Conservation (phyloP, 441 rosid genomes). For the Iberis amara region DNA sequence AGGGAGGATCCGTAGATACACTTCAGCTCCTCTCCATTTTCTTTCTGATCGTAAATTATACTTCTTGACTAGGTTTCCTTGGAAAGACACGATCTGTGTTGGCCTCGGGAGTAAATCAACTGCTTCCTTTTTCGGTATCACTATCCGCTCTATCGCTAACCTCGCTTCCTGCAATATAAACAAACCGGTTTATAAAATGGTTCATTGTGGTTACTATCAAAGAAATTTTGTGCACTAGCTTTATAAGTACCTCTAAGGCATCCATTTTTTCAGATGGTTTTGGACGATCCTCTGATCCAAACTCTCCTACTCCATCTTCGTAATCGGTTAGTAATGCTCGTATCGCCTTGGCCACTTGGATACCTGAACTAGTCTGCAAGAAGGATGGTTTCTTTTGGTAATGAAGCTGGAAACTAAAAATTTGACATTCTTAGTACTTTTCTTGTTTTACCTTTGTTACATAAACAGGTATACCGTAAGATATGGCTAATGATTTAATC, state of each 20-base stretch:
- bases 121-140: slow-evolving; percentile 59
- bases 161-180: slow-evolving; percentile 61
- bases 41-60: slow-evolving; percentile 57
- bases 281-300: slow-evolving; percentile 40
- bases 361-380: slow-evolving; percentile 68
- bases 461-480: slow-evolving; percentile 63
- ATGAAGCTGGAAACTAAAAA: not conserved
- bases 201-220: slow-evolving; percentile 1
- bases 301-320: slow-evolving; percentile 43
- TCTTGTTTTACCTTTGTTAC: slow-evolving; percentile 53
- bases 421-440: not conserved
- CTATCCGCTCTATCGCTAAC: slow-evolving; percentile 65
- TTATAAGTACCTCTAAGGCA: slow-evolving; percentile 60
- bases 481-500: slow-evolving; percentile 66
- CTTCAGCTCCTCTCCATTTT: slow-evolving; percentile 44
- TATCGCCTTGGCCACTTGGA: slow-evolving; percentile 70
- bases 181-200: not conserved
- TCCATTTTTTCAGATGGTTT: slow-evolving; percentile 60
- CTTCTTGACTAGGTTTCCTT: slow-evolving; percentile 52
- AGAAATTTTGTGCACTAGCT: not conserved
- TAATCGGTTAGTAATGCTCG: slow-evolving; percentile 45
- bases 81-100: slow-evolving; percentile 46
- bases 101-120: slow-evolving; percentile 69
- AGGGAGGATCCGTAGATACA: slow-evolving; percentile 53
- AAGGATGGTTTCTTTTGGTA: slow-evolving; percentile 12